Percentiles rank a stretch among this genome's conserved stretches.
Conservation (phyloP, 768 basidiomycete species). For the Mrakia blollopis region DNA sequence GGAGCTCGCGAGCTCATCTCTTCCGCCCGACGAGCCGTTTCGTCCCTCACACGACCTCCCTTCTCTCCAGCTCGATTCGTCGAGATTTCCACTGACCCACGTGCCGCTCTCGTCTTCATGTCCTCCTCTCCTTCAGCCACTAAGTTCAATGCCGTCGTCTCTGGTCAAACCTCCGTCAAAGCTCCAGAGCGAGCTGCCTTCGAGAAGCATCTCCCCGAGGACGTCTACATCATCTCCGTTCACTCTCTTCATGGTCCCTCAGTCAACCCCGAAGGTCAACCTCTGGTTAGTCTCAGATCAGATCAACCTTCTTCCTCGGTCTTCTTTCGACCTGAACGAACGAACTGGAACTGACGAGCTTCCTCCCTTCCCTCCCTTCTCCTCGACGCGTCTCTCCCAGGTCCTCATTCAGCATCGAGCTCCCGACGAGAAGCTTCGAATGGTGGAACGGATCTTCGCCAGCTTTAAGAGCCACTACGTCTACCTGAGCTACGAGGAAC, state of each 20-base stretch:
- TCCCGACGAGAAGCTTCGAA: constrained; percentile 59
- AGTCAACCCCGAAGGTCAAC: constrained; percentile 82
- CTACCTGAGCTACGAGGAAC: constrained; percentile 90
- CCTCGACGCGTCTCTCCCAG: constrained; percentile 47
- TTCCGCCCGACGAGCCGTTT: too few species aligned
- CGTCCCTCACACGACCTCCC: too few species aligned
- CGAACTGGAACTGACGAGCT: background rate
- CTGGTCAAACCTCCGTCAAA: constrained; percentile 95
- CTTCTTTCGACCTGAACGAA: background rate
- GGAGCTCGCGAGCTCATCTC: too few species aligned
- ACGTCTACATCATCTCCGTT: constrained; percentile 83
- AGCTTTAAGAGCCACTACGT: constrained; percentile 81
- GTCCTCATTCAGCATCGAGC: constrained; percentile 84
- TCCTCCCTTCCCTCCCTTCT: background rate
- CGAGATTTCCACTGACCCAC: background rate
- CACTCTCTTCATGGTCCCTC: constrained; percentile 93
- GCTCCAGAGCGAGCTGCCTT: constrained; percentile 87
- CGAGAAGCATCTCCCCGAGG: constrained; percentile 75
- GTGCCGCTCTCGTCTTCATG: background rate
- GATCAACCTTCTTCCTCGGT: background rate
- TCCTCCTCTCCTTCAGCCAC: constrained; percentile 56
- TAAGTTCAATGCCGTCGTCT: constrained; percentile 83
- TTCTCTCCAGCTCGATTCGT: background rate
- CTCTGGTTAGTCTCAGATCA: constrained; percentile 57
- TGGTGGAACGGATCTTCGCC: constrained; percentile 77